phyloP scores from a whole-genome alignment of 345 rosid species.

The Kandelia obovata region DNA sequence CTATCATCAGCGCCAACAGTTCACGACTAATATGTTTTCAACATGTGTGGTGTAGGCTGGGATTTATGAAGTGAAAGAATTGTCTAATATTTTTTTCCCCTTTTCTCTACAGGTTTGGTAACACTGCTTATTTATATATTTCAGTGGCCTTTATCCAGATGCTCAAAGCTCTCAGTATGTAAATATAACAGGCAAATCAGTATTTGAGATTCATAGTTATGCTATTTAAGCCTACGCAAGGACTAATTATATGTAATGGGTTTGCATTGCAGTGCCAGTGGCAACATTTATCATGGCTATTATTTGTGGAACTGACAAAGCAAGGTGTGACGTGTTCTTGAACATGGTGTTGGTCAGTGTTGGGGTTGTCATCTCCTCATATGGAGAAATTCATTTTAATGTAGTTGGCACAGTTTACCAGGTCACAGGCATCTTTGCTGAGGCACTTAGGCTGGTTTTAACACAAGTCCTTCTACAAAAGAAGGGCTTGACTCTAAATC shows the following conservation, averaged over 20 bases:
- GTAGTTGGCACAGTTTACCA: conserved; percentile 87
- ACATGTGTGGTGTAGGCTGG: neutral
- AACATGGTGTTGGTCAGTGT: conserved; percentile 96
- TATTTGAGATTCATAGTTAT: conserved; percentile 5
- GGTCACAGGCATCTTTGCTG: conserved; percentile 93
- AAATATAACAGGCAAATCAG: conserved; percentile 12
- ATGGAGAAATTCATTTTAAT: conserved; percentile 95
- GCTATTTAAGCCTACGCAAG: conserved; percentile 14
- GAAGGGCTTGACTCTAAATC: conserved; percentile 85
- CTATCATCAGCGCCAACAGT: too few species aligned
- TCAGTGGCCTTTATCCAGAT: conserved; percentile 98
- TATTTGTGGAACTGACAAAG: conserved; percentile 84
- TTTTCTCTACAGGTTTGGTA: conserved; percentile 70
- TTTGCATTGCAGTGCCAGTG: conserved; percentile 78
- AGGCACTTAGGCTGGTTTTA: conserved; percentile 94
- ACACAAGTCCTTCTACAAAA: conserved; percentile 94
- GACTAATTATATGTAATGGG: conserved; percentile 20
- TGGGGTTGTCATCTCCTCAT: conserved; percentile 90
- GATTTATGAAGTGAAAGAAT: neutral
- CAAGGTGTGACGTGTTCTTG: conserved; percentile 82
- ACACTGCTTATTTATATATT: conserved; percentile 87
- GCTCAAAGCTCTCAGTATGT: conserved; percentile 97
- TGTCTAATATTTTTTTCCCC: conserved; percentile 9
- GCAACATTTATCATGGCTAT: conserved; percentile 88
- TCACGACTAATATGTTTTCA: too few species aligned